Evolutionary conservation across 1,284 basidiomycete species (phyloP).

Genomic region (Puccinia polysora): DNA sequence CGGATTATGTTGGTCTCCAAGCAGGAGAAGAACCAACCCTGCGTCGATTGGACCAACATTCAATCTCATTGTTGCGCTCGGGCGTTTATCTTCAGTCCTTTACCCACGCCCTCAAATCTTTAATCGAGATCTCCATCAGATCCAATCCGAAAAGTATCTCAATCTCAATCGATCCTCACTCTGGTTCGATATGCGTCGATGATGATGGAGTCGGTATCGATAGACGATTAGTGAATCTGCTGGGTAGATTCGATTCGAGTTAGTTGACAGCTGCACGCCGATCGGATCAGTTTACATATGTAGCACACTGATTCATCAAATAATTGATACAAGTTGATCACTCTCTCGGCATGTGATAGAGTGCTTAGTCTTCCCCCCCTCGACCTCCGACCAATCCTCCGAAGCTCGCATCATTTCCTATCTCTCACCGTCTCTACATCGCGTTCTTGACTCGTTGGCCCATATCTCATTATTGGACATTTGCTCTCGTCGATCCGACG

Average conservation of each 20-base stretch:
- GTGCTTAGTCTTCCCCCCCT: background rate
- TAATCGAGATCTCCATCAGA: constrained; percentile 15
- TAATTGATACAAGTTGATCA: too few species aligned
- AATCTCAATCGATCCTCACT: background rate
- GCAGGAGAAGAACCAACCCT: too few species aligned
- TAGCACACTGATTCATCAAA: background rate
- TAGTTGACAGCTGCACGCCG: background rate
- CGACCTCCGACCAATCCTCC: background rate
- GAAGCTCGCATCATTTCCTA: background rate
- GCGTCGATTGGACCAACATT: constrained; percentile 7
- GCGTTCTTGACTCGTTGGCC: constrained; percentile 4
- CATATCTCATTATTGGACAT: constrained; percentile 32
- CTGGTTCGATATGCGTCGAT: constrained; percentile 5
- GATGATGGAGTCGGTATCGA: constrained; percentile 15
- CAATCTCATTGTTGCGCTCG: constrained; percentile 2
- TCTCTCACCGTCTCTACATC: constrained; percentile 4
- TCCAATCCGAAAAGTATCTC: constrained; percentile 9
- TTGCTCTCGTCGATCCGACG: constrained; percentile 6
- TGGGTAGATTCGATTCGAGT: constrained; percentile 23
- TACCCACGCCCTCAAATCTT: constrained; percentile 2
- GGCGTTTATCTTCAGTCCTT: constrained; percentile 7
- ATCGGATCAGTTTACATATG: background rate
- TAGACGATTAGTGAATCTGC: background rate
- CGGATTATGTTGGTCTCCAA: too few species aligned
- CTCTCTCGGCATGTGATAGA: background rate